Conservation (phyloP, 306 rosid genomes). For the Rubus idaeus region DNA sequence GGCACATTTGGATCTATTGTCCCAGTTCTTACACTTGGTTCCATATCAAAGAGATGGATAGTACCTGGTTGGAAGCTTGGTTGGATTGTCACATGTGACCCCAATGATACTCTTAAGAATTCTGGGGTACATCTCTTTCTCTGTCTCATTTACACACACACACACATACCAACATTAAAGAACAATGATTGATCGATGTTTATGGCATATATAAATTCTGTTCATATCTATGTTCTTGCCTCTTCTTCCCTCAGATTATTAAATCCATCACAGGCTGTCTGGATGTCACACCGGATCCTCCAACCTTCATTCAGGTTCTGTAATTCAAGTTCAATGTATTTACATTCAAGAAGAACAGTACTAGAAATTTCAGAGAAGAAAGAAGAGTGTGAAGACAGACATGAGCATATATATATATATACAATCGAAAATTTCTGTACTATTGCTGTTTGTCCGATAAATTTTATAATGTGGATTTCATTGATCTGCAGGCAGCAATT, state of each 20-base stretch:
- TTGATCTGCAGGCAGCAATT: conserved; percentile 41
- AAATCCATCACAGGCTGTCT: conserved; percentile 15
- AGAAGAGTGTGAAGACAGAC: not conserved
- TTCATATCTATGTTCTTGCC: not conserved
- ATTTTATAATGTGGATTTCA: not conserved
- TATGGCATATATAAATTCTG: not conserved
- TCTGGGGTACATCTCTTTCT: conserved; percentile 38
- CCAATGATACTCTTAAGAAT: conserved; percentile 36
- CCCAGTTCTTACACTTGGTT: conserved; percentile 61
- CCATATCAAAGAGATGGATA: conserved; percentile 59
- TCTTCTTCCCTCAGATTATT: conserved; percentile 12
- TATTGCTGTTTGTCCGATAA: not conserved
- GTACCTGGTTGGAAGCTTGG: conserved; percentile 76
- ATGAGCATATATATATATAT: not conserved
- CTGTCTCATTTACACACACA: not conserved
- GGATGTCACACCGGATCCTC: conserved; percentile 17
- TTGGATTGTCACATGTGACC: conserved; percentile 63
- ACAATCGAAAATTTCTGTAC: not conserved
- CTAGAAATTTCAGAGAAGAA: not conserved
- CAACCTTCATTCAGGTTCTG: conserved; percentile 44
- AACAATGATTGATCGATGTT: not conserved
- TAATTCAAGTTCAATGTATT: not conserved
- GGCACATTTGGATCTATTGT: conserved; percentile 50
- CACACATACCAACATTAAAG: not conserved
- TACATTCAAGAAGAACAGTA: not conserved